phyloP scores from a whole-genome alignment of 257 asterid species.

The Nicotiana otophora region DNA sequence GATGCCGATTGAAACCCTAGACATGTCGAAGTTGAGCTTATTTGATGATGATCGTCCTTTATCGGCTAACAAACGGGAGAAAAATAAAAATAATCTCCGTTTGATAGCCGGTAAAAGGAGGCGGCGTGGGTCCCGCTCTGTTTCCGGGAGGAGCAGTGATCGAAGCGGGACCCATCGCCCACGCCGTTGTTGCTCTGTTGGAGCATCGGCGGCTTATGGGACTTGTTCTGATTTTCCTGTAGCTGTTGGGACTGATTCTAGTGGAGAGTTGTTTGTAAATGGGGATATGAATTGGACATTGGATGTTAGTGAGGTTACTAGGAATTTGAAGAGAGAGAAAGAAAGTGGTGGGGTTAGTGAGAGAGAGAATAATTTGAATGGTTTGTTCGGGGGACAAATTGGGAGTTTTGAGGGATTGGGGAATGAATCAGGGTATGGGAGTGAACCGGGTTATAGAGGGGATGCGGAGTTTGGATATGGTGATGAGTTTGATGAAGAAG shows the following conservation, averaged over 20 bases:
- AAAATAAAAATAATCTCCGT: neutral
- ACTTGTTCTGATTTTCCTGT: slow-evolving; percentile 86
- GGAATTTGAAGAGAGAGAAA: slow-evolving; percentile 55
- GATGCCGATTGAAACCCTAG: slow-evolving; percentile 68
- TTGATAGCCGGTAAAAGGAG: slow-evolving; percentile 77
- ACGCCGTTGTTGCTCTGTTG: slow-evolving; percentile 59
- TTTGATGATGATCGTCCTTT: slow-evolving; percentile 62
- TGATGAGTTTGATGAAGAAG: slow-evolving; percentile 75
- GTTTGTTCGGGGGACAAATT: slow-evolving; percentile 40
- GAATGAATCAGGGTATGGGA: slow-evolving; percentile 88
- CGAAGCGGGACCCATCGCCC: slow-evolving; percentile 42
- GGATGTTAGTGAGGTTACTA: slow-evolving; percentile 72
- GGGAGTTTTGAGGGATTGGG: slow-evolving; percentile 56
- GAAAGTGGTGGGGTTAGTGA: slow-evolving; percentile 44
- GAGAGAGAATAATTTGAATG: slow-evolving; percentile 35
- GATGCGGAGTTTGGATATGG: slow-evolving; percentile 83
- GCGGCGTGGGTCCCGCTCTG: slow-evolving; percentile 75
- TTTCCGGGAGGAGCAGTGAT: slow-evolving; percentile 92
- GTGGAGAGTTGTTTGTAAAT: slow-evolving; percentile 82
- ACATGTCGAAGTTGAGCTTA: slow-evolving; percentile 75
- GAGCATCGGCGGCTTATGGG: slow-evolving; percentile 83
- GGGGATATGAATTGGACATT: slow-evolving; percentile 89
- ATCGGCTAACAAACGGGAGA: slow-evolving; percentile 34
- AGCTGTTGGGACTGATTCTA: slow-evolving; percentile 87
- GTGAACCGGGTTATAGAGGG: slow-evolving; percentile 92